phyloP scores from a whole-genome alignment of 352 stramenopile genomes.

The Phytopythium litorale region DNA sequence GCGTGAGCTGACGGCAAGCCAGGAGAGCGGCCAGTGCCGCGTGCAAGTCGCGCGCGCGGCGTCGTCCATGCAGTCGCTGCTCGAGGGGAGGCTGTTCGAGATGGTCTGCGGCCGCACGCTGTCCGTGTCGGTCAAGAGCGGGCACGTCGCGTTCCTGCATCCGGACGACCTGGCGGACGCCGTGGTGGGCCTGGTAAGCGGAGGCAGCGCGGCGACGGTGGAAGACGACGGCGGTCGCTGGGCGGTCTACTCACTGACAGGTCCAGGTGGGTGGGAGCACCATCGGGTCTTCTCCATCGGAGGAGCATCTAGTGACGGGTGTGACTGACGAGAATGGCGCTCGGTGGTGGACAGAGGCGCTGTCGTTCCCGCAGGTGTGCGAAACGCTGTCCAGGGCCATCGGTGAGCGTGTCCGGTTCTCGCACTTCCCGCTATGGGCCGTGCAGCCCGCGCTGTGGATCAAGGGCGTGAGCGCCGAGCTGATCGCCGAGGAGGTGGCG shows the following conservation, averaged over 20 bases:
- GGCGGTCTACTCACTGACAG: slow-evolving; percentile 35
- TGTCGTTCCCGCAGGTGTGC: slow-evolving; percentile 48
- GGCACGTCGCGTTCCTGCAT: slow-evolving; percentile 59
- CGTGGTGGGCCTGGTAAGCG: slow-evolving; percentile 19
- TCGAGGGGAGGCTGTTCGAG: slow-evolving; percentile 41
- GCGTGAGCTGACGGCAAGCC: slow-evolving; percentile 8
- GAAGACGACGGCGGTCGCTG: slow-evolving; percentile 5
- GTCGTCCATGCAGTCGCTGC: slow-evolving; percentile 57
- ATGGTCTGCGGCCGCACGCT: slow-evolving; percentile 66
- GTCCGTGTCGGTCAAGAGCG: slow-evolving; percentile 54
- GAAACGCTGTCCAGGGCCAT: slow-evolving; percentile 38
- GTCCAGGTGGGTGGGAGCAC: slow-evolving; percentile 17
- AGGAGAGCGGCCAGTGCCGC: slow-evolving; percentile 1
- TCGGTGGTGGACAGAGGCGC: slow-evolving; percentile 22
- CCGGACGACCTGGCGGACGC: slow-evolving; percentile 52
- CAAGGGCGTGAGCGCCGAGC: slow-evolving; percentile 55
- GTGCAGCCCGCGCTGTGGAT: slow-evolving; percentile 75
- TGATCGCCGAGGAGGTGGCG: slow-evolving; percentile 50
- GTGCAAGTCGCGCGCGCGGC: slow-evolving; percentile 35
- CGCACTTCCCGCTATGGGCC: slow-evolving; percentile 68
- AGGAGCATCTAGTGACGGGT: not conserved
- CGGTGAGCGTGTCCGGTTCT: slow-evolving; percentile 43
- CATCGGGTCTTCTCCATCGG: not conserved
- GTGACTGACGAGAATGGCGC: not conserved
- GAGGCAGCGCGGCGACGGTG: not conserved